Evolutionary conservation across 495 filamentous ascomycete species (phyloP).

Genomic region (Penicillium psychrofluorescens): DNA sequence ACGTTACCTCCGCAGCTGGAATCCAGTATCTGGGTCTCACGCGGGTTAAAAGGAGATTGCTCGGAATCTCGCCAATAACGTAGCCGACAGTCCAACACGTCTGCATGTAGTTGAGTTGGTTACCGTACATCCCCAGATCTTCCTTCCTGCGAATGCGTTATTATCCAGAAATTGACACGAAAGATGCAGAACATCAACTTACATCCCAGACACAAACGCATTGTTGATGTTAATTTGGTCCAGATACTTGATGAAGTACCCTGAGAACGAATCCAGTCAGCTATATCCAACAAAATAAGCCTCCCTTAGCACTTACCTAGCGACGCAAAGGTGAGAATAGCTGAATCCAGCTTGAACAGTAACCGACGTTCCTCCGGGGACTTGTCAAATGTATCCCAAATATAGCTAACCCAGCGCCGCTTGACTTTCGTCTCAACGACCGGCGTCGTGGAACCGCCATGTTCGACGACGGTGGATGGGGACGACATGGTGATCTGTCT

Average conservation of each 20-base stretch:
- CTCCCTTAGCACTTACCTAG: constrained; percentile 21
- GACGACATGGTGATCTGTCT: constrained; percentile 7
- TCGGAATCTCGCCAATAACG: constrained; percentile 55
- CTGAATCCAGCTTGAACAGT: constrained; percentile 52
- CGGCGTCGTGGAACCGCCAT: constrained; percentile 1
- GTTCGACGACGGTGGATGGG: constrained; percentile 5
- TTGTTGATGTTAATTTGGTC: constrained; percentile 53
- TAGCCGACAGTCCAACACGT: constrained; percentile 58
- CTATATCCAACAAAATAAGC: not conserved
- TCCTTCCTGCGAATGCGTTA: constrained; percentile 44
- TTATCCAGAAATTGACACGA: not conserved
- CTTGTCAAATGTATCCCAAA: constrained; percentile 59
- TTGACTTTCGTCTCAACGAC: constrained; percentile 19
- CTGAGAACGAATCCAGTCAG: constrained; percentile 4
- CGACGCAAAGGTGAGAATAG: constrained; percentile 47
- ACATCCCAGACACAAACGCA: constrained; percentile 45
- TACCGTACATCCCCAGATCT: constrained; percentile 49
- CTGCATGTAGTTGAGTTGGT: constrained; percentile 44
- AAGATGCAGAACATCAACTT: not conserved
- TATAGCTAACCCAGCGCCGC: constrained; percentile 34
- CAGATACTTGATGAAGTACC: constrained; percentile 54
- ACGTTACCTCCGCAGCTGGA: constrained; percentile 35
- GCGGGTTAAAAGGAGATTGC: constrained; percentile 49
- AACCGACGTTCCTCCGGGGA: constrained; percentile 52
- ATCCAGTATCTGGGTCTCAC: constrained; percentile 54